A percentile compares a stretch with the other conserved stretches of the same genome.
Evolutionary conservation across 1,139 yeast species (phyloP).

Genomic region (Nakaseomyces nivariensis): DNA sequence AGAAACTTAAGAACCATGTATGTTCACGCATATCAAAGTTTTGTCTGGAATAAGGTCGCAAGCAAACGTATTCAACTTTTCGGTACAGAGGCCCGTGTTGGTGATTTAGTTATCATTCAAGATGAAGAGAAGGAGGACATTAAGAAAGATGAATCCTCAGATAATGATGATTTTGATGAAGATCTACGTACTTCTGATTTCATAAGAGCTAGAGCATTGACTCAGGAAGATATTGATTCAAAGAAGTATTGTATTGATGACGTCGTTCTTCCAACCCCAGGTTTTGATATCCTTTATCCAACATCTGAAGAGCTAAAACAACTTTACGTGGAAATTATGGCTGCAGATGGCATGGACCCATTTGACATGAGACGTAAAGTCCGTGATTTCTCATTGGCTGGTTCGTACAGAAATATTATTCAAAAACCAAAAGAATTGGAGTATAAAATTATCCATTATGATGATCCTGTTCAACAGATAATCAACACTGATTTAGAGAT

Average conservation of each 20-base stretch:
- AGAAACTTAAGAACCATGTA: slow-evolving; percentile 89
- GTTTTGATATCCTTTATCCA: slow-evolving; percentile 82
- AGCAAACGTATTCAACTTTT: slow-evolving; percentile 63
- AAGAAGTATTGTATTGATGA: slow-evolving; percentile 64
- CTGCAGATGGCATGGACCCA: slow-evolving; percentile 73
- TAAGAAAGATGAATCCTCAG: slow-evolving; percentile 24
- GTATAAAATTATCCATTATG: slow-evolving; percentile 54
- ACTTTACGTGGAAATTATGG: slow-evolving; percentile 67
- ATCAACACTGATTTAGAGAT: slow-evolving; percentile 77
- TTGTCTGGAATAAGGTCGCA: slow-evolving; percentile 84
- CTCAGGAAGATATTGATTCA: slow-evolving; percentile 58
- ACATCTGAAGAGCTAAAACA: slow-evolving; percentile 48
- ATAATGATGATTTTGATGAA: slow-evolving; percentile 48
- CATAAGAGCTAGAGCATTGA: slow-evolving; percentile 57
- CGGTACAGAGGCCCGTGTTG: slow-evolving; percentile 64
- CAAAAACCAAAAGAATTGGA: slow-evolving; percentile 57
- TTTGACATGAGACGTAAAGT: slow-evolving; percentile 73
- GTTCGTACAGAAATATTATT: slow-evolving; percentile 75
- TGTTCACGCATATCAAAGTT: slow-evolving; percentile 95
- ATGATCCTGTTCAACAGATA: slow-evolving; percentile 54
- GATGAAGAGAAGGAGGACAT: slow-evolving; percentile 27
- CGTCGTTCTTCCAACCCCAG: slow-evolving; percentile 89
- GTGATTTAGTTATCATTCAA: slow-evolving; percentile 54
- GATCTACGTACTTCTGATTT: slow-evolving; percentile 49
- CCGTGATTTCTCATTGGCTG: slow-evolving; percentile 83